Percentiles rank a stretch among this genome's conserved stretches.
Evolutionary conservation across 352 stramenopile species (phyloP).

Genomic region (Phytophthora citricola): DNA sequence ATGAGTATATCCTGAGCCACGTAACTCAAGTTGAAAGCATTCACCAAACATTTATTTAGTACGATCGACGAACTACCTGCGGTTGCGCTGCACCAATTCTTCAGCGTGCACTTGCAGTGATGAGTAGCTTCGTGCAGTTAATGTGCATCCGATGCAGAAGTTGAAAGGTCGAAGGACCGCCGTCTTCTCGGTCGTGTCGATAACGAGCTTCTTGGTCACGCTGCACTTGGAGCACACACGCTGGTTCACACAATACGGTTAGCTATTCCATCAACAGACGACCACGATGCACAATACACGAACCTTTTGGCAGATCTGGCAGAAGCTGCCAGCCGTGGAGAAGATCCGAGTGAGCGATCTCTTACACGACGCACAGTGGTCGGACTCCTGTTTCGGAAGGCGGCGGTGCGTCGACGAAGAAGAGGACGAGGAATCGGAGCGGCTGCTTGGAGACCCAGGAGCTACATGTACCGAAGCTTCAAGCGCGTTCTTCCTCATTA

Average conservation of each 20-base stretch:
- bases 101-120: slow-evolving; percentile 40
- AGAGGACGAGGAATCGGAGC: slow-evolving; percentile 34
- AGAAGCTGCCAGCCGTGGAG: slow-evolving; percentile 30
- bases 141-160: slow-evolving; percentile 50
- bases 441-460: neutral
- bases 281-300: neutral
- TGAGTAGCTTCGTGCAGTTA: slow-evolving; percentile 40
- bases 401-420: slow-evolving; percentile 25
- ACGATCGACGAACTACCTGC: slow-evolving; percentile 11
- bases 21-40: slow-evolving; percentile 7
- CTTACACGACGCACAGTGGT: slow-evolving; percentile 32
- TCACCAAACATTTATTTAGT: neutral
- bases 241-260: slow-evolving; percentile 13
- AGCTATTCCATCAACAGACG: neutral
- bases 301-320: slow-evolving; percentile 42
- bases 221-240: slow-evolving; percentile 38
- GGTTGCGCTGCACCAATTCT: slow-evolving; percentile 28
- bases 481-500: slow-evolving; percentile 44
- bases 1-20: slow-evolving; percentile 18
- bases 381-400: slow-evolving; percentile 16
- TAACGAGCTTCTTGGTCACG: slow-evolving; percentile 41
- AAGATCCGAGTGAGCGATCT: slow-evolving; percentile 34
- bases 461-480: neutral
- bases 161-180: slow-evolving; percentile 44
- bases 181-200: slow-evolving; percentile 33